phyloP scores from a whole-genome alignment of 768 basidiomycete genomes.

The Phanerochaete sordida region DNA sequence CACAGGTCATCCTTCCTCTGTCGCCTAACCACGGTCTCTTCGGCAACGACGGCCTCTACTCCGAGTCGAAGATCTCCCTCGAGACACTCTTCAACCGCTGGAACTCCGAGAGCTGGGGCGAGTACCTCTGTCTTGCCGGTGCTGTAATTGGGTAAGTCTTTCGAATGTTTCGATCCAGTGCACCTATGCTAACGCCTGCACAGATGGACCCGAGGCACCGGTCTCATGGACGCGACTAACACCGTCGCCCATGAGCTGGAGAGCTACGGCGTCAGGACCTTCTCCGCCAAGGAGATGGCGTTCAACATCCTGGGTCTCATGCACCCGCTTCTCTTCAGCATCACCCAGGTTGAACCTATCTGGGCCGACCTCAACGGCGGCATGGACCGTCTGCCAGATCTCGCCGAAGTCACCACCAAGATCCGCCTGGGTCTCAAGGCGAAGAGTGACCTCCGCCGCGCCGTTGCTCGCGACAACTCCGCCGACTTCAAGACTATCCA shows the following conservation, averaged over 20 bases:
- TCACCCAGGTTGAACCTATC: conserved; percentile 98
- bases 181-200: conserved; percentile 7
- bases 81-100: conserved; percentile 99
- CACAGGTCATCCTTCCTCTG: conserved; percentile 95
- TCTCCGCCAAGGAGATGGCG: conserved; percentile 99
- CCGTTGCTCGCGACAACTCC: conserved; percentile 90
- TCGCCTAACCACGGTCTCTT: conserved; percentile 98
- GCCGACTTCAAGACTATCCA: conserved; percentile 93
- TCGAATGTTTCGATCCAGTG: conserved; percentile 1
- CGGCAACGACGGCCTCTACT: conserved; percentile 96
- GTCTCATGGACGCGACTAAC: conserved; percentile 94
- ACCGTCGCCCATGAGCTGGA: conserved; percentile 94
- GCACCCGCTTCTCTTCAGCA: conserved; percentile 98
- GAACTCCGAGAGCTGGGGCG: conserved; percentile 98
- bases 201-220: conserved; percentile 98
- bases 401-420: conserved; percentile 86
- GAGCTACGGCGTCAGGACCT: conserved; percentile 90
- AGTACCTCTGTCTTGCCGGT: conserved; percentile 96
- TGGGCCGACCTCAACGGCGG: conserved; percentile 99
- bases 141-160: conserved; percentile 88
- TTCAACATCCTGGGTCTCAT: conserved; percentile 99
- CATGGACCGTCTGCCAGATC: conserved; percentile 95
- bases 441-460: conserved; percentile 90
- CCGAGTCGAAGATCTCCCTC: conserved; percentile 96
- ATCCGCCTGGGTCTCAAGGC: conserved; percentile 80